These are phyloP conservation scores for Coriolopsis trogii DNA, from an alignment of 1,284 basidiomycete genomes.

Conservation along the genomic window DNA sequence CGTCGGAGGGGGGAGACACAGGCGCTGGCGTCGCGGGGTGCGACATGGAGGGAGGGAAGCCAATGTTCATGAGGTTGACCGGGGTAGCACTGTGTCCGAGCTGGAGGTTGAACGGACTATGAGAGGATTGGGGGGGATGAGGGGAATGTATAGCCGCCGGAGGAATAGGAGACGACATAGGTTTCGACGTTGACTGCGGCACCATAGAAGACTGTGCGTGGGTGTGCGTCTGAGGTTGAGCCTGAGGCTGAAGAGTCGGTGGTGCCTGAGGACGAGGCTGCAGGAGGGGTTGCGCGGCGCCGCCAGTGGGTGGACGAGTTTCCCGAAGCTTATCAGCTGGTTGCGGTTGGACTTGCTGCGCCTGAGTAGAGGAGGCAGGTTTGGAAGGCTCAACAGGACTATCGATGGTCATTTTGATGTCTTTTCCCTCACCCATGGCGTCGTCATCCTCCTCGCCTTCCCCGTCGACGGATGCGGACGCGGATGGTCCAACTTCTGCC, in stretches of 20 bases:
- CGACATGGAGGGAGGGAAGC: slow-evolving; percentile 33
- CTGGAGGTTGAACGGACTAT: slow-evolving; percentile 16
- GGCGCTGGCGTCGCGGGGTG: slow-evolving; percentile 32
- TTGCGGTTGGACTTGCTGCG: slow-evolving; percentile 11
- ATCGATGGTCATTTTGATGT: slow-evolving; percentile 29
- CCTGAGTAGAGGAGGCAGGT: neutral
- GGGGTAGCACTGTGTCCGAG: slow-evolving; percentile 27
- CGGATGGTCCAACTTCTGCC: slow-evolving; percentile 33
- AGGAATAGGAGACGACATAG: slow-evolving; percentile 19
- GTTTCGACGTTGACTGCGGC: slow-evolving; percentile 20
- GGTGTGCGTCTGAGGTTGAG: slow-evolving; percentile 19
- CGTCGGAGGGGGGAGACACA: slow-evolving; percentile 28
- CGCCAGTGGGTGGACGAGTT: slow-evolving; percentile 13
- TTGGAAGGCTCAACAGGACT: slow-evolving; percentile 27
- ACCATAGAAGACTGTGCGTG: slow-evolving; percentile 16
- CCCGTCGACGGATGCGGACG: slow-evolving; percentile 32
- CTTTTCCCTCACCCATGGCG: slow-evolving; percentile 28
- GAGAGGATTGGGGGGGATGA: slow-evolving; percentile 18
- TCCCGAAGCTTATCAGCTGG: slow-evolving; percentile 22
- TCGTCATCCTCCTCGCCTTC: slow-evolving; percentile 43
- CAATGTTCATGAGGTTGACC: slow-evolving; percentile 31
- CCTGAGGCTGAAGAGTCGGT: slow-evolving; percentile 20
- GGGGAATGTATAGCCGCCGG: slow-evolving; percentile 25
- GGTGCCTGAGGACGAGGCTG: slow-evolving; percentile 29
- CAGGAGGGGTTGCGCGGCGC: slow-evolving; percentile 17